Evolutionary conservation across 106 monocot genomes (phyloP).

Genomic region (Dendrobium nobile): DNA sequence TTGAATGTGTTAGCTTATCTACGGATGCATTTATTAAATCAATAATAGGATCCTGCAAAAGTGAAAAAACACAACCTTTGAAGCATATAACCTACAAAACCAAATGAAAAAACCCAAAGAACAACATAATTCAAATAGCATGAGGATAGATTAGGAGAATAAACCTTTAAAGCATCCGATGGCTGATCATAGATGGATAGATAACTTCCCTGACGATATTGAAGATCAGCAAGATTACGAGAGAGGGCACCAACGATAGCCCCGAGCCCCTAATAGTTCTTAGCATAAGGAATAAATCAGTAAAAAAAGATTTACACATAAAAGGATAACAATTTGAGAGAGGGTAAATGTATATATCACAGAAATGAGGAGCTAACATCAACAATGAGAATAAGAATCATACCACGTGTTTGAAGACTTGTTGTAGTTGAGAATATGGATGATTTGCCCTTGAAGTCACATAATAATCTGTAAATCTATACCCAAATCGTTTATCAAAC

Average conservation of each 20-base stretch:
- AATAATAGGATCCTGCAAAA: conserved; percentile 79
- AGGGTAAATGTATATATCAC: not conserved
- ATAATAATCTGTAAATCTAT: conserved; percentile 92
- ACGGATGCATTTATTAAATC: conserved; percentile 68
- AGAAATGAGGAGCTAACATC: not conserved
- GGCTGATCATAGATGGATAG: conserved; percentile 95
- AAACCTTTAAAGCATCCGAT: conserved; percentile 54
- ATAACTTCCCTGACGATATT: conserved; percentile 72
- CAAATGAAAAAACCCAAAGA: not conserved
- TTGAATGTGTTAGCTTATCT: conserved; percentile 73
- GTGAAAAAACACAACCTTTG: not conserved
- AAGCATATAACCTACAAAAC: not conserved
- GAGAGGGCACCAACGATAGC: conserved; percentile 97
- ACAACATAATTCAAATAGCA: not conserved
- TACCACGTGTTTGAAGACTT: conserved; percentile 99
- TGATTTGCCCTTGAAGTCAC: conserved; percentile 65
- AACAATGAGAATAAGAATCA: conserved; percentile 1
- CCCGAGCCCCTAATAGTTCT: conserved; percentile 56
- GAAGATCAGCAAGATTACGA: conserved; percentile 84
- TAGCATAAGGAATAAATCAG: not conserved
- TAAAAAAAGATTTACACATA: not conserved
- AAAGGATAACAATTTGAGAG: not conserved
- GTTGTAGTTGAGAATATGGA: conserved; percentile 94
- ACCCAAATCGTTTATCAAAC: conserved; percentile 86
- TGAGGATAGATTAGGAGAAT: not conserved